Base-by-base conservation (phyloP, 805 yeast species). In the Candida easanensis region DNA sequence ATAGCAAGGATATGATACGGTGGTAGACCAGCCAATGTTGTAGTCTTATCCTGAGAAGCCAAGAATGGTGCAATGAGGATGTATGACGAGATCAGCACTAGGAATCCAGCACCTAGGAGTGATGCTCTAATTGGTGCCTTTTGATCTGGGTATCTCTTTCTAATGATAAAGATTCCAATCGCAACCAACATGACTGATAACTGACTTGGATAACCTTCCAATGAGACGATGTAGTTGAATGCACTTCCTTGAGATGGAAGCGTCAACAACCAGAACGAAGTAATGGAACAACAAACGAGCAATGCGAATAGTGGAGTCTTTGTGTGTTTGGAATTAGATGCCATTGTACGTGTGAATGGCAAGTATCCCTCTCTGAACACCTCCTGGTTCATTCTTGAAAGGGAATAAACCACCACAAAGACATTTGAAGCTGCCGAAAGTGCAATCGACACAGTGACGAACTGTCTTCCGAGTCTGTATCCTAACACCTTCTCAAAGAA, bases 351-450 rank as follows among this genome's bases (percentile, higher is more conserved):
- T 3, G 82, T 71, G 43, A 66, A 76, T 9, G 88, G 88, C 13
- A 80, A 54, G 44, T 69, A 76, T 0, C 86, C 86, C 51, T 80
- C 85, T 44, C 83, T 65, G 50, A 81, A 79, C 4, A 76, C 75
- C 57, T 80, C 86, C 56, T 81, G 88, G 49, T 77, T 77, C 65
- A 77, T 74, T 55, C 88, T 66, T 0, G 84, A 77, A 10, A 77
- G 65, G 4, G 80, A 71, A 56, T 80, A 81, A 15, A 79, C 51
- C 1, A 78, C 82, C 10, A 80, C 85, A 58, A 79, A 72, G 3
- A 80, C 75, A 52, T 81, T 81, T 0, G 86, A 83, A 1, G 76
- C 78, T 4, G 85, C 71, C 31, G 81, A 76, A n/a, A 80, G 44
- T 0, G 84, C 84, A 21, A 80, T 74, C 0, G 83, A 69, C 27